Percentiles rank a stretch among this genome's conserved stretches.
phyloP scores from a whole-genome alignment of 768 basidiomycete species.

The Boletellus ananiceps region DNA sequence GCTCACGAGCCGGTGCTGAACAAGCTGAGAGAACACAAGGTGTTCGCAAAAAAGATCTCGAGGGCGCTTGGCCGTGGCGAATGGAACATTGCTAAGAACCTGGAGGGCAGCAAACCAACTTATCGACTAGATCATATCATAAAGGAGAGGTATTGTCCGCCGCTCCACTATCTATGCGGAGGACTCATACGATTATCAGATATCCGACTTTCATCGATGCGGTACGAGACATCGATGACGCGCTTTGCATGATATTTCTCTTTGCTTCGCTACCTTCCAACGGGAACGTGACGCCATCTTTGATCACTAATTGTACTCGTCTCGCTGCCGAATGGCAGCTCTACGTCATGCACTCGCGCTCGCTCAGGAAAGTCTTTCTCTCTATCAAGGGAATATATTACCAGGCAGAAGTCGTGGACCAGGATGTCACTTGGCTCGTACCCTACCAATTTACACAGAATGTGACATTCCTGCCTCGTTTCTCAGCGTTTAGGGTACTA shows the following conservation, averaged over 20 bases:
- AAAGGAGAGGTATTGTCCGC: slow-evolving; percentile 76
- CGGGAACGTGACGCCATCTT: slow-evolving; percentile 70
- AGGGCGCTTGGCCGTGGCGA: slow-evolving; percentile 90
- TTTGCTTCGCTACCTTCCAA: slow-evolving; percentile 91
- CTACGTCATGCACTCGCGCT: slow-evolving; percentile 83
- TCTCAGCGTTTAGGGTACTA: slow-evolving; percentile 2
- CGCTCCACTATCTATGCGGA: not conserved
- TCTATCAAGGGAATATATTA: slow-evolving; percentile 99
- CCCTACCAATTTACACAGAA: slow-evolving; percentile 97
- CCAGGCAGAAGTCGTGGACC: slow-evolving; percentile 91
- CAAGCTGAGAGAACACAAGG: slow-evolving; percentile 95
- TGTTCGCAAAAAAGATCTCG: slow-evolving; percentile 95
- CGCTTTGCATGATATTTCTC: slow-evolving; percentile 89
- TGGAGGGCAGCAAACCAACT: slow-evolving; percentile 90
- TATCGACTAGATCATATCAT: slow-evolving; percentile 94
- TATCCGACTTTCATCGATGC: slow-evolving; percentile 98
- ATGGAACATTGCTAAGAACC: slow-evolving; percentile 90
- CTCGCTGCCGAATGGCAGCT: slow-evolving; percentile 95
- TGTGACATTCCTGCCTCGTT: slow-evolving; percentile 40
- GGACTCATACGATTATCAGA: slow-evolving; percentile 39
- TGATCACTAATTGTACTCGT: slow-evolving; percentile 87
- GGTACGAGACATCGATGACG: slow-evolving; percentile 94
- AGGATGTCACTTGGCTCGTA: slow-evolving; percentile 92
- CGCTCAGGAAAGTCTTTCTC: slow-evolving; percentile 87
- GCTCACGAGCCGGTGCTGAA: slow-evolving; percentile 93